Percentiles rank a stretch among this genome's conserved stretches.
Conservation (phyloP, 164 flowering plant species). For the Hamamelis virginiana region DNA sequence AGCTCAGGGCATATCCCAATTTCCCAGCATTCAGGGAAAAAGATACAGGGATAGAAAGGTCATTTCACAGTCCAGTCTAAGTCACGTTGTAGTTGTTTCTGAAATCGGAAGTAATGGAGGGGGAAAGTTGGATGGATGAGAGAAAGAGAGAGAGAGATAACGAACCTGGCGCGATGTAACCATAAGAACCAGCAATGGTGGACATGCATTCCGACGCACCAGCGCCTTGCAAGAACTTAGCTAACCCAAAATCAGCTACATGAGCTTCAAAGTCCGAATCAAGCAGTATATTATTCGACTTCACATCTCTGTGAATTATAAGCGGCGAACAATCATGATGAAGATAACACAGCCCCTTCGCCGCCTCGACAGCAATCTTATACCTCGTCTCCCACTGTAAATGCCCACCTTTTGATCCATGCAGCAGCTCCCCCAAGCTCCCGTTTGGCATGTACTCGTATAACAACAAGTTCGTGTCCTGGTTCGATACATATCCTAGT, state of each 20-base stretch:
- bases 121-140: no score
- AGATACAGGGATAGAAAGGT: neutral
- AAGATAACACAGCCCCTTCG: conserved; percentile 81
- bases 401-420: conserved; percentile 74
- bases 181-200: conserved; percentile 91
- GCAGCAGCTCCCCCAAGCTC: conserved; percentile 84
- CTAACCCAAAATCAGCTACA: conserved; percentile 95
- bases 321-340: conserved; percentile 93
- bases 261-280: conserved; percentile 85
- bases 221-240: conserved; percentile 76
- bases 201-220: conserved; percentile 95
- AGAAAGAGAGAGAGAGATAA: neutral
- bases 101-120: neutral
- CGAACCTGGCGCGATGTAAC: conserved; percentile 96
- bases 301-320: conserved; percentile 88
- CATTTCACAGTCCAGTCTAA: neutral
- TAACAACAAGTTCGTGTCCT: conserved; percentile 68
- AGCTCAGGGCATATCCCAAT: no score
- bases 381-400: conserved; percentile 80
- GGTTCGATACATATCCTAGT: conserved; percentile 79
- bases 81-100: neutral
- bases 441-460: conserved; percentile 97
- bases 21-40: no score
- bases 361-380: conserved; percentile 75
- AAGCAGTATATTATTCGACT: conserved; percentile 80